Evolutionary conservation across 139 green algal species (phyloP).

Genomic region (Picochlorum sp.): DNA sequence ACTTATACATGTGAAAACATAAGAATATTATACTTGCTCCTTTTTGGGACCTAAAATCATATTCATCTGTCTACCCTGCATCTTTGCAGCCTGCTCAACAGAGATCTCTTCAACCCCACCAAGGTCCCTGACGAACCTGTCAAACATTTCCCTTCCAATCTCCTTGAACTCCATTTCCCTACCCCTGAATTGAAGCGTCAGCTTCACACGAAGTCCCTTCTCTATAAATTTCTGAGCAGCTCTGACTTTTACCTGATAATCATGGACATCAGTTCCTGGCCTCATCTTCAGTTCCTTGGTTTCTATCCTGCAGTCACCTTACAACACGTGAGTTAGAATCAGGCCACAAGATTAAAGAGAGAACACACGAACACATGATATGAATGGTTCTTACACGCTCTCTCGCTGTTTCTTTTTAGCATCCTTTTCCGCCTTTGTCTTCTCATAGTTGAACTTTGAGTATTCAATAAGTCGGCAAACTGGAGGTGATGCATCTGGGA

Average conservation of each 20-base stretch:
- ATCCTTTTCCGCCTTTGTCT: slow-evolving; percentile 55
- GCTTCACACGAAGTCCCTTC: slow-evolving; percentile 70
- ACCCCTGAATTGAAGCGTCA: slow-evolving; percentile 56
- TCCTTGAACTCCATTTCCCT: slow-evolving; percentile 65
- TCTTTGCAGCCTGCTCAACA: slow-evolving; percentile 13
- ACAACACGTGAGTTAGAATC: no score
- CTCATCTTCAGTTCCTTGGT: slow-evolving; percentile 76
- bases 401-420: slow-evolving; percentile 51
- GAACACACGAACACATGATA: no score
- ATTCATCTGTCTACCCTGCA: slow-evolving; percentile 19
- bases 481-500: slow-evolving; percentile 1
- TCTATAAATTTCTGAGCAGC: slow-evolving; percentile 49
- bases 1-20: slow-evolving; percentile 1
- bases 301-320: no score
- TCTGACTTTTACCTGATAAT: slow-evolving; percentile 62
- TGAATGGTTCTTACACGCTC: no score
- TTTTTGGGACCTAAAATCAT: slow-evolving; percentile 24
- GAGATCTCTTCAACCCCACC: neutral
- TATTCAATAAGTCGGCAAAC: slow-evolving; percentile 45
- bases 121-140: slow-evolving; percentile 22
- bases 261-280: slow-evolving; percentile 64
- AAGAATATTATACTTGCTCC: neutral
- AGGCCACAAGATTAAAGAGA: neutral
- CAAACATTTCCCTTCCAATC: slow-evolving; percentile 47
- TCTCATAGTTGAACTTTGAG: slow-evolving; percentile 66